These are phyloP conservation scores for Colletotrichum sojae DNA, from an alignment of 2,329 filamentous ascomycete species.

Conservation along the genomic window DNA sequence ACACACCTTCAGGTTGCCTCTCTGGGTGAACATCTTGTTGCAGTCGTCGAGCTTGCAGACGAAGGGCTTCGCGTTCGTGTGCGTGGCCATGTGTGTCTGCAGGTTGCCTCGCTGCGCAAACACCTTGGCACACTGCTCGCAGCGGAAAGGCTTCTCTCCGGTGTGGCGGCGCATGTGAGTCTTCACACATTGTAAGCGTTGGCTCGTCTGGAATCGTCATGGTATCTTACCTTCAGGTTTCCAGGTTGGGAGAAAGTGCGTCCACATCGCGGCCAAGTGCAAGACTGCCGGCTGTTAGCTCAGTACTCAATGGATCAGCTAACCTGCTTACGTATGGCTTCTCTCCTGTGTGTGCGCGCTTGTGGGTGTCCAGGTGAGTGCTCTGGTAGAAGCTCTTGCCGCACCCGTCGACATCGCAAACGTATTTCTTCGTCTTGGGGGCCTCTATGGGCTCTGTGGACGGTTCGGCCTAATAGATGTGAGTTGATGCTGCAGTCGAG, in stretches of 20 bases:
- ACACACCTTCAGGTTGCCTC: slow-evolving; percentile 89
- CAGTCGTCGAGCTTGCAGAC: slow-evolving; percentile 87
- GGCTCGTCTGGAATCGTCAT: neutral
- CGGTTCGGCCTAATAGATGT: neutral
- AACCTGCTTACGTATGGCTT: slow-evolving; percentile 84
- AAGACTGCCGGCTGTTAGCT: slow-evolving; percentile 64
- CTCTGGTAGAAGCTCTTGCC: slow-evolving; percentile 90
- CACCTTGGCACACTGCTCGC: slow-evolving; percentile 82
- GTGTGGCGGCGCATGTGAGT: slow-evolving; percentile 91
- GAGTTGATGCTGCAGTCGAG: neutral
- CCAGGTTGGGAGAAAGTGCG: slow-evolving; percentile 90
- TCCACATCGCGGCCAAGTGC: slow-evolving; percentile 80
- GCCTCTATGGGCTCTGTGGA: slow-evolving; percentile 14
- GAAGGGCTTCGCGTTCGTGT: slow-evolving; percentile 83
- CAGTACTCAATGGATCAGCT: neutral
- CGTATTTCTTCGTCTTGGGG: slow-evolving; percentile 71
- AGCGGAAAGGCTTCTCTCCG: slow-evolving; percentile 87
- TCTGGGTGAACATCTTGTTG: slow-evolving; percentile 88
- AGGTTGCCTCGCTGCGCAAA: slow-evolving; percentile 92
- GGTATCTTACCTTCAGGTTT: slow-evolving; percentile 81
- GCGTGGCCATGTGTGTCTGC: slow-evolving; percentile 85
- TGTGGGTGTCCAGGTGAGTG: slow-evolving; percentile 93
- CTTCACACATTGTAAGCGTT: slow-evolving; percentile 54
- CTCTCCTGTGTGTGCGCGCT: slow-evolving; percentile 87
- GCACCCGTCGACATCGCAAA: slow-evolving; percentile 82